Evolutionary conservation across 352 stramenopile genomes (phyloP).

Genomic region (Globisporangium canariense): DNA sequence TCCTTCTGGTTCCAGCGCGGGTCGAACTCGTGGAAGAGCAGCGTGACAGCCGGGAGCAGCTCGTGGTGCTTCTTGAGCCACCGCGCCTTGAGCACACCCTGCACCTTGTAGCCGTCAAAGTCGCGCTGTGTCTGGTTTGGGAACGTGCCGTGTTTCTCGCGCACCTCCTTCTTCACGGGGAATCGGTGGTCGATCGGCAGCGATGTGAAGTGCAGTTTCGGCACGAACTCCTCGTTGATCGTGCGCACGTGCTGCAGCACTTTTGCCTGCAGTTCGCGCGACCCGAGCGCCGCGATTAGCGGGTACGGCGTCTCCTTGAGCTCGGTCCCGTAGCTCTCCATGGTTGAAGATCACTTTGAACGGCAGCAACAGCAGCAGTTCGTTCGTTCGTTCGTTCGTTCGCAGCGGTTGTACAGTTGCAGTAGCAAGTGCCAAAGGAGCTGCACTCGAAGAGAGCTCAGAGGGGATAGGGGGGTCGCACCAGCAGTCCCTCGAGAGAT

Average conservation of each 20-base stretch:
- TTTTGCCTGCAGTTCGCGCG: slow-evolving; percentile 70
- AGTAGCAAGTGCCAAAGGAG: neutral
- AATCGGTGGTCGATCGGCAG: slow-evolving; percentile 75
- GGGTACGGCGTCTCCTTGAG: slow-evolving; percentile 87
- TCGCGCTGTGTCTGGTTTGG: slow-evolving; percentile 81
- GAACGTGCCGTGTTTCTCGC: slow-evolving; percentile 83
- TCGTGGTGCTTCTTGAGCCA: slow-evolving; percentile 90
- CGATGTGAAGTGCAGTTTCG: slow-evolving; percentile 72
- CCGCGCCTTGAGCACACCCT: slow-evolving; percentile 71
- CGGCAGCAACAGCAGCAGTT: too few species aligned
- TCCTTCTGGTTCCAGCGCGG: slow-evolving; percentile 65
- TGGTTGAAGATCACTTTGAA: slow-evolving; percentile 22
- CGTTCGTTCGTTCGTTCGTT: too few species aligned
- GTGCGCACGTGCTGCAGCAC: slow-evolving; percentile 61
- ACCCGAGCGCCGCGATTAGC: slow-evolving; percentile 76
- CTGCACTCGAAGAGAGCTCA: neutral
- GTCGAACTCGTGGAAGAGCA: slow-evolving; percentile 86
- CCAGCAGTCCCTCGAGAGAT: neutral
- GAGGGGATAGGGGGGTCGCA: neutral
- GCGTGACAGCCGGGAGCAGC: slow-evolving; percentile 66
- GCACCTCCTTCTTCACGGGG: slow-evolving; percentile 78
- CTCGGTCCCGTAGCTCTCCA: slow-evolving; percentile 83
- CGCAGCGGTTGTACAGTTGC: neutral
- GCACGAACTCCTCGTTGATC: slow-evolving; percentile 82
- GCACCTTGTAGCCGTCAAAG: slow-evolving; percentile 66